phyloP scores from a whole-genome alignment of 2,329 filamentous ascomycete species.

The Passalora sequoiae region DNA sequence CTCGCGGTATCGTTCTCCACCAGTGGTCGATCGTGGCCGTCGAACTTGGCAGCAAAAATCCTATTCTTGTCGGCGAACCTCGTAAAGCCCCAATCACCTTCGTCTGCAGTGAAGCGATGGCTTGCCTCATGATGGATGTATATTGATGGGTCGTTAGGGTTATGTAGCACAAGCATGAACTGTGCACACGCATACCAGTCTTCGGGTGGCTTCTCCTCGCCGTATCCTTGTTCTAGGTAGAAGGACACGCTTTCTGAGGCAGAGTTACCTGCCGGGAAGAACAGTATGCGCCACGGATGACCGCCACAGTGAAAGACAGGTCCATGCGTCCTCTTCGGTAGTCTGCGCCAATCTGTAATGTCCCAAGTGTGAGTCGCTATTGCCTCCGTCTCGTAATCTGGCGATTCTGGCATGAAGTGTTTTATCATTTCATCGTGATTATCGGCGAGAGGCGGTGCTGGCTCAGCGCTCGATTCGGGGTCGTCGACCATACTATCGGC shows the following conservation, averaged over 20 bases:
- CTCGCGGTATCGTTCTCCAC: slow-evolving; percentile 72
- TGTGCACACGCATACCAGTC: slow-evolving; percentile 97
- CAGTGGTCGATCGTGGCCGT: slow-evolving; percentile 63
- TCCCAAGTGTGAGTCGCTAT: slow-evolving; percentile 80
- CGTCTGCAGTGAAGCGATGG: slow-evolving; percentile 91
- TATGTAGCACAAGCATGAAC: slow-evolving; percentile 91
- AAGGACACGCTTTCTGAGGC: slow-evolving; percentile 82
- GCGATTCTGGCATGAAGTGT: slow-evolving; percentile 66
- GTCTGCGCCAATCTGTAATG: slow-evolving; percentile 72
- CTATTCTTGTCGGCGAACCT: slow-evolving; percentile 82
- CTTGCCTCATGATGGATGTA: slow-evolving; percentile 73
- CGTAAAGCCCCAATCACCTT: slow-evolving; percentile 99
- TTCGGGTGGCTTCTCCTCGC: slow-evolving; percentile 66
- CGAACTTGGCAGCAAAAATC: slow-evolving; percentile 75
- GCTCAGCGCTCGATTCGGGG: slow-evolving; percentile 38
- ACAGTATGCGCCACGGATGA: slow-evolving; percentile 88
- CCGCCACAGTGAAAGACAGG: slow-evolving; percentile 82
- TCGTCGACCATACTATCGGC: slow-evolving; percentile 52
- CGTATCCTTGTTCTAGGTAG: slow-evolving; percentile 92
- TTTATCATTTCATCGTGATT: slow-evolving; percentile 79
- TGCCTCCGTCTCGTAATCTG: slow-evolving; percentile 74
- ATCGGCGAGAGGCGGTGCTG: slow-evolving; percentile 49
- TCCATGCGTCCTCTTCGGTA: slow-evolving; percentile 78
- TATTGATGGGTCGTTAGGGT: slow-evolving; percentile 83
- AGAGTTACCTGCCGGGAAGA: slow-evolving; percentile 94